These are phyloP conservation scores for Mollisiaceae sp. DNA, from an alignment of 2,329 filamentous ascomycete genomes.

Conservation along the genomic window DNA sequence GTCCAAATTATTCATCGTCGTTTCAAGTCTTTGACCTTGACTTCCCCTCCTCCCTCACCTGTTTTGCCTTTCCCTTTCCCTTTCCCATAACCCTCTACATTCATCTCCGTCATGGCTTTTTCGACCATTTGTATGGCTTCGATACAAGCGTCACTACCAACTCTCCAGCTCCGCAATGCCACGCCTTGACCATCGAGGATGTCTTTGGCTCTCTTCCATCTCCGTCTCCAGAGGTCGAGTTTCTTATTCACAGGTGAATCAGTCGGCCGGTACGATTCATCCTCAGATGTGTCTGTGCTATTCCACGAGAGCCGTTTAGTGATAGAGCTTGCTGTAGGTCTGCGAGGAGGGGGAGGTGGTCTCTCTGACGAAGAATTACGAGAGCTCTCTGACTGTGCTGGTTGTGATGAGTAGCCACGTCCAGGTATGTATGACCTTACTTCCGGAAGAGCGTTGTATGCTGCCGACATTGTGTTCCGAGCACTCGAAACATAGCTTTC, in stretches of 20 bases:
- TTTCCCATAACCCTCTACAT: constrained; percentile 41
- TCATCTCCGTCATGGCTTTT: constrained; percentile 55
- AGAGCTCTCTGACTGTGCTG: constrained; percentile 17
- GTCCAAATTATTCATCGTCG: constrained; percentile 12
- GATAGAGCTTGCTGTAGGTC: constrained; percentile 23
- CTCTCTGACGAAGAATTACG: constrained; percentile 23
- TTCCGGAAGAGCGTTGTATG: constrained; percentile 43
- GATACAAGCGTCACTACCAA: constrained; percentile 70
- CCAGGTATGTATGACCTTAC: constrained; percentile 40
- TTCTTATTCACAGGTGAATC: constrained; percentile 61
- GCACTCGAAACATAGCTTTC: constrained; percentile 40
- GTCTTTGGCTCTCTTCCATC: constrained; percentile 69
- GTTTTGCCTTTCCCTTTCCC: constrained; percentile 39
- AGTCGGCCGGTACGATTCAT: constrained; percentile 35
- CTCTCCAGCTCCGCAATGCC: constrained; percentile 73
- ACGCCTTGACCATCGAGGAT: constrained; percentile 69
- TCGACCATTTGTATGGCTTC: constrained; percentile 70
- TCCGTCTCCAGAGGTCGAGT: constrained; percentile 72
- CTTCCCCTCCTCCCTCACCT: constrained; percentile 39
- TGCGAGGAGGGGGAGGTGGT: constrained; percentile 33
- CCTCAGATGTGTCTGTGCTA: constrained; percentile 37
- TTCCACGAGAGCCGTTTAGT: constrained; percentile 33
- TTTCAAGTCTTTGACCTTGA: constrained; percentile 44
- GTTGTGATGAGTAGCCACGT: constrained; percentile 9
- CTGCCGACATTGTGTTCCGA: constrained; percentile 38